Evolutionary conservation across 2,329 filamentous ascomycete genomes (phyloP).

Genomic region (Lasiodiplodia theobromae): DNA sequence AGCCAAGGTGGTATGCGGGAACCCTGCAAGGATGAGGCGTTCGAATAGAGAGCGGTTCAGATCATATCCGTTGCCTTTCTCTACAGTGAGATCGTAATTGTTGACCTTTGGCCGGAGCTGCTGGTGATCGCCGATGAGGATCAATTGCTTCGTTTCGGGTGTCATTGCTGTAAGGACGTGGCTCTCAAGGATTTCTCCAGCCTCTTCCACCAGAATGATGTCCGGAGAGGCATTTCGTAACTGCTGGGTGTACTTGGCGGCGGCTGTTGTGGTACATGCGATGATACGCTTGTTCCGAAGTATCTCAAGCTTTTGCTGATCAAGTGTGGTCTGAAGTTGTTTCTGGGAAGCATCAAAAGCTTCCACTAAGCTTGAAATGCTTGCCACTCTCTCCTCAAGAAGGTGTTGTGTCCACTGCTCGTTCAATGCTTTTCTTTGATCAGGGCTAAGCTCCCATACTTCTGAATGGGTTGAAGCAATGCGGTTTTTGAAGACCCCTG

Average conservation of each 20-base stretch:
- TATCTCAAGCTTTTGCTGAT: conserved; percentile 39
- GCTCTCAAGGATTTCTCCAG: conserved; percentile 74
- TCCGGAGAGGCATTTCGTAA: conserved; percentile 64
- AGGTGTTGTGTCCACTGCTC: conserved; percentile 41
- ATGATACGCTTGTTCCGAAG: conserved; percentile 67
- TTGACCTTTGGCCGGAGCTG: conserved; percentile 74
- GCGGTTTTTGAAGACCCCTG: conserved; percentile 52
- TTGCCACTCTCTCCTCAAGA: conserved; percentile 58
- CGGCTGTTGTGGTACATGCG: conserved; percentile 74
- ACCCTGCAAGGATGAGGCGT: conserved; percentile 65
- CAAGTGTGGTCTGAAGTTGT: conserved; percentile 44
- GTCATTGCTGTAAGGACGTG: conserved; percentile 70
- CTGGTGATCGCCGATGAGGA: conserved; percentile 77
- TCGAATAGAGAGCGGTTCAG: conserved; percentile 75
- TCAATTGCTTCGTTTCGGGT: conserved; percentile 64
- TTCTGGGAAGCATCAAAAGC: conserved; percentile 48
- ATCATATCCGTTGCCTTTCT: conserved; percentile 70
- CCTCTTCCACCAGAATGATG: conserved; percentile 73
- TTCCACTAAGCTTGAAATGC: conserved; percentile 48
- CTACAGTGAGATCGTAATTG: conserved; percentile 66
- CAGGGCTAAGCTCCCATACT: conserved; percentile 62
- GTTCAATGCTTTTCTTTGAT: conserved; percentile 46
- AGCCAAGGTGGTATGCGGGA: conserved; percentile 61
- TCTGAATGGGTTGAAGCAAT: conserved; percentile 38
- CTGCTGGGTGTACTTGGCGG: conserved; percentile 66